A percentile compares a stretch with the other conserved stretches of the same genome.
phyloP scores from a whole-genome alignment of 371 early-diverging fungal genomes.

The Fennellomyces sp. region DNA sequence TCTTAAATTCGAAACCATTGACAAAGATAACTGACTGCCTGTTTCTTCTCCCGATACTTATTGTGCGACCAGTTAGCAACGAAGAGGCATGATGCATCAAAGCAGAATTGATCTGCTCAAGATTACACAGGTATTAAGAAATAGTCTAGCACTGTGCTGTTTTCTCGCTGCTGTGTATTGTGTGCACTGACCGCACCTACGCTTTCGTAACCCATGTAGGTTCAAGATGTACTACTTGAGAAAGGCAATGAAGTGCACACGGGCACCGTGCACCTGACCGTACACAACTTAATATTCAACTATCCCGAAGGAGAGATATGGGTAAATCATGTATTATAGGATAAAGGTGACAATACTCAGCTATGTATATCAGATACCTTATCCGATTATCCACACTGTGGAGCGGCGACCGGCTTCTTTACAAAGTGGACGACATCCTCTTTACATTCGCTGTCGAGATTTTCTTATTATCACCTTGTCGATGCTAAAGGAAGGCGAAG shows the following conservation, averaged over 20 bases:
- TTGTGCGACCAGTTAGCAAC: not conserved
- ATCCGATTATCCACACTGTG: constrained; percentile 85
- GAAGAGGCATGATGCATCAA: constrained; percentile 25
- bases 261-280: constrained; percentile 79
- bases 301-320: constrained; percentile 69
- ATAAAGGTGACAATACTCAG: not conserved
- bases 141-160: no score
- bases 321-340: constrained; percentile 42
- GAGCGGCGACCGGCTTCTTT: constrained; percentile 64
- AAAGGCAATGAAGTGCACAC: constrained; percentile 53
- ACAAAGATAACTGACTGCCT: no score
- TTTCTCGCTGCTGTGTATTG: no score
- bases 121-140: constrained; percentile 51
- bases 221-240: constrained; percentile 65
- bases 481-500: constrained; percentile 70
- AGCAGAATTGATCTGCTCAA: constrained; percentile 51
- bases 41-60: not conserved
- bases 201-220: no score
- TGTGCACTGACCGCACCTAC: no score
- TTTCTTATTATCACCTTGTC: constrained; percentile 76
- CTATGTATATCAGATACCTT: constrained; percentile 65
- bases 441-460: constrained; percentile 78
- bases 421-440: constrained; percentile 55
- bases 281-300: constrained; percentile 81
- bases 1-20: no score